Base-by-base conservation (phyloP, 2,329 filamentous ascomycete genomes). In the Nakataea oryzae region DNA sequence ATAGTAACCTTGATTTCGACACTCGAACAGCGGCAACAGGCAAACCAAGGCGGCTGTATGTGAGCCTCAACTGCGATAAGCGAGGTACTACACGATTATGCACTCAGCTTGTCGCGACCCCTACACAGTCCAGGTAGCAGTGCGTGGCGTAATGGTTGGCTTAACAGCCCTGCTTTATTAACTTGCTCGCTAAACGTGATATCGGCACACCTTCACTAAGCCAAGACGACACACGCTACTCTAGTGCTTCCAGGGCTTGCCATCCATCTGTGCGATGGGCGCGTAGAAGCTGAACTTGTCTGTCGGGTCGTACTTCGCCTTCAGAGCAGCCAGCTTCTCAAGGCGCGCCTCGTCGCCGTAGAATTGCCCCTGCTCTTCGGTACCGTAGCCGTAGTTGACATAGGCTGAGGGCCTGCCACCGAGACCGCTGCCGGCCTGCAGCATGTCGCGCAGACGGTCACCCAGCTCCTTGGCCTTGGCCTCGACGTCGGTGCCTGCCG, bases 311-410 rank as follows among this genome's bases (percentile, higher is more conserved):
- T 80, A 82, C 65, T 76, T 75, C 30, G 68, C 64, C 74, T 84
- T 84, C 67, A 83, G 65, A 11, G 64, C 66, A 64, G 68, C 70
- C 66, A 84, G 70, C 60, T 73, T 76, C 61, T 76, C 68, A 65
- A 79, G 70, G 17, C 81, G 74, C 79, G 81, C 82, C 54, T 66
- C 61, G 60, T 71, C 71, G 9, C 81, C 81, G 66, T 85, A 84
- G 71, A 75, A 72, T 2, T 71, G 68, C 59, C 70, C 62, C 0
- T 71, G 66, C 1, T 68, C 67, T 70, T 84, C 80, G 11, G 78
- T 71, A 1, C 80, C 80, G 60, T 74, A 74, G 0, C 79, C 81
- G 65, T 82, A 84, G 69, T 84, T 84, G 60, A 81, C 73, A 62
- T 83, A 82, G 0, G 73, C 68, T 62, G 75, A 70, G 59, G 75